Evolutionary conservation across 129 eudicot genomes (phyloP).

Genomic region (Erigeron canadensis): DNA sequence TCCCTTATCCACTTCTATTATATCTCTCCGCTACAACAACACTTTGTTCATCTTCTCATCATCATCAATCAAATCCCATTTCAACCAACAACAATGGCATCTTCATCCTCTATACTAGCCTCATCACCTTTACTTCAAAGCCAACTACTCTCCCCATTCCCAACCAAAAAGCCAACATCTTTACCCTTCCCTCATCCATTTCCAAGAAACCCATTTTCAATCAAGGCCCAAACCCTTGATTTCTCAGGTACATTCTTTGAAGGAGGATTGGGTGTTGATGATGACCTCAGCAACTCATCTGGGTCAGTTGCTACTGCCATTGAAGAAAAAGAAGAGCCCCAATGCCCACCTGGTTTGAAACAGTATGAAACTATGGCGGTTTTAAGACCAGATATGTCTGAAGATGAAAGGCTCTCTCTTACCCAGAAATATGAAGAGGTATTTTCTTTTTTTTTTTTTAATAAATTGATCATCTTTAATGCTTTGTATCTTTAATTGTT

Average conservation of each 20-base stretch:
- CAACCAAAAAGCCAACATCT: slow-evolving; percentile 16
- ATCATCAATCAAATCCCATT: not conserved
- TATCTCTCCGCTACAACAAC: slow-evolving; percentile 23
- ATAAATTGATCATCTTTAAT: not conserved
- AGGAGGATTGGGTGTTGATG: slow-evolving; percentile 64
- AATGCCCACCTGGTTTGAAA: slow-evolving; percentile 87
- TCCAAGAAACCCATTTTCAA: slow-evolving; percentile 25
- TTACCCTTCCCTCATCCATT: slow-evolving; percentile 27
- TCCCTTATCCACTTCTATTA: slow-evolving; percentile 40
- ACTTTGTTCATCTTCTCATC: too few relatives aligned
- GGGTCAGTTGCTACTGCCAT: slow-evolving; percentile 45
- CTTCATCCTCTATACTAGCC: slow-evolving; percentile 22
- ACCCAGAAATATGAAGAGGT: slow-evolving; percentile 97
- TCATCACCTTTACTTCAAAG: slow-evolving; percentile 33
- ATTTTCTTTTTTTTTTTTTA: not conserved
- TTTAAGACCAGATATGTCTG: slow-evolving; percentile 86
- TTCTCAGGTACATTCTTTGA: slow-evolving; percentile 80
- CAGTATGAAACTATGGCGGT: slow-evolving; percentile 89
- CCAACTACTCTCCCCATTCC: slow-evolving; percentile 25
- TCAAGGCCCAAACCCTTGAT: slow-evolving; percentile 63
- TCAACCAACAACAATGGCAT: slow-evolving; percentile 31
- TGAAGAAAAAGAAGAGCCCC: slow-evolving; percentile 81
- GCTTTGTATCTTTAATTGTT: not conserved
- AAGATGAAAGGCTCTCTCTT: slow-evolving; percentile 79
- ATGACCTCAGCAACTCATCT: slow-evolving; percentile 46